Conservation (phyloP, 441 rosid species). For the Kokia cookei region DNA sequence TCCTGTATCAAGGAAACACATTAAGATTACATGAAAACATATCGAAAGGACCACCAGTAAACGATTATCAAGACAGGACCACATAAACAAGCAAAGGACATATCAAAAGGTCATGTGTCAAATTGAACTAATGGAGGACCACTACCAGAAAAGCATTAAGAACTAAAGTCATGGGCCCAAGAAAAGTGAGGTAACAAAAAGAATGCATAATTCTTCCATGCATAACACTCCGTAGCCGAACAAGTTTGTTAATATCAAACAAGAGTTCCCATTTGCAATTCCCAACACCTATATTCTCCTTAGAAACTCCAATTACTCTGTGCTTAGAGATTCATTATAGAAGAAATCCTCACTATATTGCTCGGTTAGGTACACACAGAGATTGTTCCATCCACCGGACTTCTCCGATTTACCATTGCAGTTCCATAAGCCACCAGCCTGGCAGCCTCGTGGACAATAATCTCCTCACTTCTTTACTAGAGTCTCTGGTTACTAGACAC, state of each 20-base stretch:
- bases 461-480: neutral
- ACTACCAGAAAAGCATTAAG: slow-evolving; percentile 8
- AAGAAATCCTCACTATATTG: neutral
- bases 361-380: neutral
- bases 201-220: neutral
- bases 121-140: slow-evolving; percentile 24
- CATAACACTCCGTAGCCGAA: neutral
- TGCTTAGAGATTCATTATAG: neutral
- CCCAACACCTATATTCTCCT: slow-evolving; percentile 1
- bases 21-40: neutral
- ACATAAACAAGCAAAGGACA: slow-evolving; percentile 17
- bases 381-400: neutral
- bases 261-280: neutral
- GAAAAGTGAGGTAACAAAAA: neutral
- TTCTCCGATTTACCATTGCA: neutral
- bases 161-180: slow-evolving; percentile 5
- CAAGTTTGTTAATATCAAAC: neutral
- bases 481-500: neutral
- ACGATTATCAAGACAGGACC: slow-evolving; percentile 27
- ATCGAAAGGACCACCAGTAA: slow-evolving; percentile 21
- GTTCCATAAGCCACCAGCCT: neutral
- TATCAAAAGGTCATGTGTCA: slow-evolving; percentile 16
- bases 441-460: neutral
- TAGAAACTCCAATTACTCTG: neutral
- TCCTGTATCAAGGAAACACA: slow-evolving; percentile 9